Percentiles rank a stretch among this genome's conserved stretches.
These are phyloP conservation scores for Neostapfia colusana DNA, from an alignment of 176 grass and related monocot genomes.

Conservation along the genomic window DNA sequence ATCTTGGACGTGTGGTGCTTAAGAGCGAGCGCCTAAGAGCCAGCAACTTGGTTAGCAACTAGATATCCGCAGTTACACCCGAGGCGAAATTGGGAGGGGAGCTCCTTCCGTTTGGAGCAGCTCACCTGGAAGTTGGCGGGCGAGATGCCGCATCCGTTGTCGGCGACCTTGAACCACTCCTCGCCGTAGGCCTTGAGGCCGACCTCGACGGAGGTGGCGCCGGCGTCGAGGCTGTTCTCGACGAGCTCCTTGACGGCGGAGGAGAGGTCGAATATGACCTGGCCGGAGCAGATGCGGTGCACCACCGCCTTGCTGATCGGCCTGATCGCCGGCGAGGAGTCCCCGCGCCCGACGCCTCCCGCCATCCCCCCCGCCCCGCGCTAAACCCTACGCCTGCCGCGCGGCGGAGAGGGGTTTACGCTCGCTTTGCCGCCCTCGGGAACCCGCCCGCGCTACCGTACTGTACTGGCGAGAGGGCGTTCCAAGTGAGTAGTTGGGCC, in stretches of 20 bases:
- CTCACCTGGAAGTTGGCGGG: constrained; percentile 75
- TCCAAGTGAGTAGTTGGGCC: neutral
- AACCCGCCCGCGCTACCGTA: constrained; percentile 12
- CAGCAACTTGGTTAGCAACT: constrained; percentile 8
- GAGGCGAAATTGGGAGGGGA: neutral
- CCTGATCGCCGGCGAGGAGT: constrained; percentile 65
- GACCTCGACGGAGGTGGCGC: constrained; percentile 77
- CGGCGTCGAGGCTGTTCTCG: constrained; percentile 97
- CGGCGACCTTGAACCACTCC: constrained; percentile 78
- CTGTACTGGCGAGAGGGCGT: neutral
- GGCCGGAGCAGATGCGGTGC: constrained; percentile 87
- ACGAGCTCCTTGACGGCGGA: constrained; percentile 95
- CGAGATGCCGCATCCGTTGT: constrained; percentile 83
- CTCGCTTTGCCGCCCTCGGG: neutral
- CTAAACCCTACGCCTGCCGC: constrained; percentile 32
- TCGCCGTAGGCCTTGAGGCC: constrained; percentile 83
- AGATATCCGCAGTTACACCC: neutral
- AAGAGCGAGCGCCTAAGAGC: constrained; percentile 61
- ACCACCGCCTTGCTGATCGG: constrained; percentile 71
- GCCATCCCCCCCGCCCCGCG: constrained; percentile 28
- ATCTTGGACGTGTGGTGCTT: constrained; percentile 98
- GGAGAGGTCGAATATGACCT: constrained; percentile 89
- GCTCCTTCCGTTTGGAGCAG: neutral
- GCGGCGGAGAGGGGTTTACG: neutral
- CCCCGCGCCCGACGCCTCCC: constrained; percentile 18